These are phyloP conservation scores for Phytophthora sansomeana DNA, from an alignment of 352 stramenopile species.

Conservation along the genomic window DNA sequence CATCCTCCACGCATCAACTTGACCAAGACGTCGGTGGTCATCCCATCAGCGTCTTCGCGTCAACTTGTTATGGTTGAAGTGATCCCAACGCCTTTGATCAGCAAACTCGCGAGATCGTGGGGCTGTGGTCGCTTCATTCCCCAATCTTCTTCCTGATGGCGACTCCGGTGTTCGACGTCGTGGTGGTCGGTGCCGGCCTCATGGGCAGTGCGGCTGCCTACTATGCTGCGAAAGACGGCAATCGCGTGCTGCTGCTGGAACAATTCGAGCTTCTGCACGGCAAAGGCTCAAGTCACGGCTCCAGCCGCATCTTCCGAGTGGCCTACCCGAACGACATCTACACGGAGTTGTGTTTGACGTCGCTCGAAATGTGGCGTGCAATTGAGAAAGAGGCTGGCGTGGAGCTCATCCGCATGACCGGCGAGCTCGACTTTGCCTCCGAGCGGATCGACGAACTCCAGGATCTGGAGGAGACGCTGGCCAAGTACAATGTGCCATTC, in stretches of 20 bases:
- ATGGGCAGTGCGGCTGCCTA: constrained; percentile 78
- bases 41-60: background rate
- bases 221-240: constrained; percentile 48
- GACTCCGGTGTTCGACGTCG: constrained; percentile 45
- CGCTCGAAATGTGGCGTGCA: constrained; percentile 63
- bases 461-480: constrained; percentile 40
- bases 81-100: background rate
- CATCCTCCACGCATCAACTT: background rate
- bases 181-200: constrained; percentile 65
- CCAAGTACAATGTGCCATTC: constrained; percentile 44
- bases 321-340: constrained; percentile 80
- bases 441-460: constrained; percentile 37
- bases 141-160: constrained; percentile 22
- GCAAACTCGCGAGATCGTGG: background rate
- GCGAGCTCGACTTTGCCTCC: constrained; percentile 61
- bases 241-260: constrained; percentile 76
- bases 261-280: constrained; percentile 71
- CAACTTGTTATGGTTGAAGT: background rate
- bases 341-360: constrained; percentile 72
- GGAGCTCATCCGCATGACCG: constrained; percentile 66
- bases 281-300: constrained; percentile 78
- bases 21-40: no score
- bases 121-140: constrained; percentile 1
- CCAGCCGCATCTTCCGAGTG: constrained; percentile 83
- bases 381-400: constrained; percentile 50